A percentile compares a stretch with the other conserved stretches of the same genome.
Evolutionary conservation across 2,329 filamentous ascomycete genomes (phyloP).

Genomic region (Aspergillus costaricaensis): DNA sequence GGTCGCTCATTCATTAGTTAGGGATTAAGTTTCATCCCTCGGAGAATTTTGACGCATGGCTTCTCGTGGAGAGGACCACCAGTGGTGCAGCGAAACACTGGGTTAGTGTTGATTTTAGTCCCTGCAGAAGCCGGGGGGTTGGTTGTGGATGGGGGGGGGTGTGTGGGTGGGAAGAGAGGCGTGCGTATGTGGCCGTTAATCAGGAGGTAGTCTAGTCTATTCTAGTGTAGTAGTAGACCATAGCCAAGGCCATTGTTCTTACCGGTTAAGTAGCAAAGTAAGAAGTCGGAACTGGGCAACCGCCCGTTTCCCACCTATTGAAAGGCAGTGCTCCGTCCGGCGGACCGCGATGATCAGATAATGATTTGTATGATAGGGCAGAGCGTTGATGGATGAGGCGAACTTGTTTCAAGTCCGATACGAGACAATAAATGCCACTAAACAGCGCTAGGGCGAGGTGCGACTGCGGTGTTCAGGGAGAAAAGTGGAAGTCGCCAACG

Average conservation of each 20-base stretch:
- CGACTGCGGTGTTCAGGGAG: background rate
- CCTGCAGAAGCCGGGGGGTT: background rate
- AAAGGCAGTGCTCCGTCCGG: background rate
- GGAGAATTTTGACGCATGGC: slow-evolving; percentile 5
- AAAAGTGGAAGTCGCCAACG: background rate
- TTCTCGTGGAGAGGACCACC: background rate
- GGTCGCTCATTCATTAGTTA: background rate
- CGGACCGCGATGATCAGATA: slow-evolving; percentile 9
- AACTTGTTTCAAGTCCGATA: slow-evolving; percentile 7
- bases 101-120: background rate
- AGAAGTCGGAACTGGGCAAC: background rate
- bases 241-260: background rate
- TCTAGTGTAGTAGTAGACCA: too few species aligned
- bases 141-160: background rate
- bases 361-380: slow-evolving; percentile 2
- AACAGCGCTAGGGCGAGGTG: background rate
- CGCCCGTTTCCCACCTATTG: background rate
- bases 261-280: background rate
- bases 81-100: background rate
- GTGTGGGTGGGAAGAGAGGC: background rate
- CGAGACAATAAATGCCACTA: background rate
- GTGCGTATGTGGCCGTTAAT: background rate
- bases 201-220: background rate
- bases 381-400: slow-evolving; percentile 1
- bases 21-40: background rate